Evolutionary conservation across 495 filamentous ascomycete genomes (phyloP).

Genomic region (Pseudomonodictys pantanalensis): DNA sequence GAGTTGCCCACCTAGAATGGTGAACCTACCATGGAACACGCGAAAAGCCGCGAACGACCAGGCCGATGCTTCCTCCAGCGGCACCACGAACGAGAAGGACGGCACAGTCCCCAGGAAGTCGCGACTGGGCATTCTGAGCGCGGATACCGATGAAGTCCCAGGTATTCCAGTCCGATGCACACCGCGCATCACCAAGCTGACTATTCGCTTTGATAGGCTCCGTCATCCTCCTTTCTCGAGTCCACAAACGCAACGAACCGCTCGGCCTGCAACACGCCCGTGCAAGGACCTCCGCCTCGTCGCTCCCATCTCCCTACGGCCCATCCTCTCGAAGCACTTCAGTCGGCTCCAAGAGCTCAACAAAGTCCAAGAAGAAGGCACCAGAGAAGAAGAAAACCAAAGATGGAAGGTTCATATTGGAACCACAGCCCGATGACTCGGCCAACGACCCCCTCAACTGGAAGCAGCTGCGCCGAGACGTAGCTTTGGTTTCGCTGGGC

Average conservation of each 20-base stretch:
- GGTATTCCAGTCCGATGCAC: conserved; percentile 47
- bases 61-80: background rate
- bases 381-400: conserved; percentile 68
- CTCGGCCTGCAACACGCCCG: conserved; percentile 74
- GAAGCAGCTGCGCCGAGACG: conserved; percentile 77
- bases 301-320: conserved; percentile 60
- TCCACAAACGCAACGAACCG: conserved; percentile 71
- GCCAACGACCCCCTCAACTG: conserved; percentile 93
- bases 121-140: conserved; percentile 3
- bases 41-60: background rate
- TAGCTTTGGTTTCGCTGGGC: conserved; percentile 77
- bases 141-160: conserved; percentile 83
- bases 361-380: conserved; percentile 20
- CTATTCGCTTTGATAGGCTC: conserved; percentile 55
- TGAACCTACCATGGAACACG: too few species aligned
- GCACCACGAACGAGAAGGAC: conserved; percentile 1
- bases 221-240: conserved; percentile 67
- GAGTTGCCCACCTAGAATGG: too few species aligned
- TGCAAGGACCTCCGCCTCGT: conserved; percentile 73
- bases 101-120: background rate
- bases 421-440: conserved; percentile 90
- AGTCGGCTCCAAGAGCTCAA: conserved; percentile 19
- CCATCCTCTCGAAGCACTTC: conserved; percentile 39
- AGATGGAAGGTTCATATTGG: conserved; percentile 82
- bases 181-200: background rate